Percentiles rank a stretch among this genome's conserved stretches.
These are phyloP conservation scores for Cucurbita argyrosperma DNA, from an alignment of 306 rosid species.

Conservation along the genomic window DNA sequence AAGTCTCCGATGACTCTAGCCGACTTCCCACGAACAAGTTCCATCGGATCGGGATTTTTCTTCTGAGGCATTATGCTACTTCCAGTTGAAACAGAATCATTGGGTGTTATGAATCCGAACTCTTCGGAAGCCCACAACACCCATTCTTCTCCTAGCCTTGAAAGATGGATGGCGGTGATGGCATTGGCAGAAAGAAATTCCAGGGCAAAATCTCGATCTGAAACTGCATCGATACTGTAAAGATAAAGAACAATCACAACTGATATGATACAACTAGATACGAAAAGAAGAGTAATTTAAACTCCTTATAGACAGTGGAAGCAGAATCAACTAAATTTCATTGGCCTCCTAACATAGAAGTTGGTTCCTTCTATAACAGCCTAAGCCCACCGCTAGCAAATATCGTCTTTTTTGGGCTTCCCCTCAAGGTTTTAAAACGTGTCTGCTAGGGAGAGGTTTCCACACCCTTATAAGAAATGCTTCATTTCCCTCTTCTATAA, in stretches of 20 bases:
- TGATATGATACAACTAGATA: not conserved
- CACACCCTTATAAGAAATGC: too few species aligned
- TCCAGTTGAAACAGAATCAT: conserved; percentile 89
- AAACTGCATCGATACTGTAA: conserved; percentile 83
- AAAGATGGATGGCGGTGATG: conserved; percentile 81
- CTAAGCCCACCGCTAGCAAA: too few species aligned
- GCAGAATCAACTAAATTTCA: not conserved
- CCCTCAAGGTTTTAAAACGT: too few species aligned
- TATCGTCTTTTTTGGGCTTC: too few species aligned
- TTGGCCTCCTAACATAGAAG: not conserved
- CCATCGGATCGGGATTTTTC: conserved; percentile 99
- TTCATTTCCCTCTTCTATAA: too few species aligned
- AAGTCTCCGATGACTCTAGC: conserved; percentile 83
- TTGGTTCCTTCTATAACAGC: not conserved
- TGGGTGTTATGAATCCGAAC: conserved; percentile 84
- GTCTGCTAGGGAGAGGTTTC: too few species aligned
- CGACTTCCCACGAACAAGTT: conserved; percentile 95
- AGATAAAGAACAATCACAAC: conserved; percentile 11
- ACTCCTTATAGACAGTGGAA: not conserved
- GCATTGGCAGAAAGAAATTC: conserved; percentile 86
- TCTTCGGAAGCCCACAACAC: conserved; percentile 98
- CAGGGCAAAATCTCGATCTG: conserved; percentile 84
- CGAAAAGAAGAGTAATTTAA: not conserved
- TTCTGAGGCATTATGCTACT: conserved; percentile 99
- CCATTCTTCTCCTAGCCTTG: conserved; percentile 99